These are phyloP conservation scores for Phytophthora cajani DNA, from an alignment of 352 stramenopile genomes.

Conservation along the genomic window DNA sequence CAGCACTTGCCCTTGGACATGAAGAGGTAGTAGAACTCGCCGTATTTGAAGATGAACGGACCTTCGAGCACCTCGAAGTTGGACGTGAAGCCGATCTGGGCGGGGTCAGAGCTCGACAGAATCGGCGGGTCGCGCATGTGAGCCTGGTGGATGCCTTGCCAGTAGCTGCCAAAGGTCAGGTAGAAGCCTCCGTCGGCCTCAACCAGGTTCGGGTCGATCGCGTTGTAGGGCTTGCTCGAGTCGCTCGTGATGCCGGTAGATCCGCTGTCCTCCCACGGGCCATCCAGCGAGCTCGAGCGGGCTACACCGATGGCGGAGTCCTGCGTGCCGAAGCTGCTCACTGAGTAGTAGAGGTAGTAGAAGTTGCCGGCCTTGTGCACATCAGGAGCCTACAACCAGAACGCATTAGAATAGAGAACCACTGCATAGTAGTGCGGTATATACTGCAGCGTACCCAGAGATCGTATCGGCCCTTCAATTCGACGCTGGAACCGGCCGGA, in stretches of 20 bases:
- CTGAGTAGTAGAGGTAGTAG: conserved; percentile 69
- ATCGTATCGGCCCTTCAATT: conserved; percentile 47
- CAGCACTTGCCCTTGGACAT: conserved; percentile 55
- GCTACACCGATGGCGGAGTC: conserved; percentile 53
- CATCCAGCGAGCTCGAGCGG: conserved; percentile 46
- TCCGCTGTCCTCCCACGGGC: conserved; percentile 50
- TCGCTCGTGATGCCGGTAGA: conserved; percentile 37
- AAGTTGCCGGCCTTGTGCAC: conserved; percentile 49
- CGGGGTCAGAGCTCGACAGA: conserved; percentile 8
- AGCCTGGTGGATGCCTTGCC: conserved; percentile 40
- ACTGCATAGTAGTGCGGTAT: not conserved
- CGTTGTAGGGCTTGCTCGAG: conserved; percentile 48
- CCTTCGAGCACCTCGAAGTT: conserved; percentile 48
- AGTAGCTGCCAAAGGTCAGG: conserved; percentile 53
- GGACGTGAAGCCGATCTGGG: conserved; percentile 39
- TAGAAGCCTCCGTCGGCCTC: conserved; percentile 33
- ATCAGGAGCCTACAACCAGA: conserved; percentile 34
- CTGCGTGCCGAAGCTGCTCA: conserved; percentile 54
- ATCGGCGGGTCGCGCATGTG: conserved; percentile 28
- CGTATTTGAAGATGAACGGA: conserved; percentile 45
- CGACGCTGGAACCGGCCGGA: conserved; percentile 47
- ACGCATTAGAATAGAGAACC: not conserved
- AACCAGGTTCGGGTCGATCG: conserved; percentile 55
- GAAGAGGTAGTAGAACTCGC: conserved; percentile 56
- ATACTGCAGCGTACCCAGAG: conserved; percentile 36